Conservation (phyloP, 75 land plant genomes). For the Picea glauca region DNA sequence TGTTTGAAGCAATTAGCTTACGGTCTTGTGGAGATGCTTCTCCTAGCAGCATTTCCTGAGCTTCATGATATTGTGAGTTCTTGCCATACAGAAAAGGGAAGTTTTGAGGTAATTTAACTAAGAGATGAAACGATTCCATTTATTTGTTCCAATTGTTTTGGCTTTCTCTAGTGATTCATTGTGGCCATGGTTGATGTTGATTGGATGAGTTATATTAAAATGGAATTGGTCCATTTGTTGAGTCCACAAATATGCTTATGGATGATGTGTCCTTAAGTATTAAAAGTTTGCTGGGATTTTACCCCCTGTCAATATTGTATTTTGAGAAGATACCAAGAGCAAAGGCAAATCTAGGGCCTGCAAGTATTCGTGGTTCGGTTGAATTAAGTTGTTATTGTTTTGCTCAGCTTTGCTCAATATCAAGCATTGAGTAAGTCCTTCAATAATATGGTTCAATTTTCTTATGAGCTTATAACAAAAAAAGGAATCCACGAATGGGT, state of each 20-base stretch:
- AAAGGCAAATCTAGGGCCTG: background rate
- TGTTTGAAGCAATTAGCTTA: conserved; percentile 80
- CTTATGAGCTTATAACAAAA: too few relatives aligned
- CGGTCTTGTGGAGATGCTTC: conserved; percentile 76
- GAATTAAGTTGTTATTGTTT: background rate
- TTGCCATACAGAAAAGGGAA: conserved; percentile 32
- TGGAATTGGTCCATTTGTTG: conserved; percentile 7
- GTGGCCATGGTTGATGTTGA: background rate
- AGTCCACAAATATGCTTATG: conserved; percentile 3
- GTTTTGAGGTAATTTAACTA: conserved; percentile 23
- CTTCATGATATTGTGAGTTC: conserved; percentile 47
- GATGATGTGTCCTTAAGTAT: background rate
- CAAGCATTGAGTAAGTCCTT: too few relatives aligned
- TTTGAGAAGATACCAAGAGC: background rate
- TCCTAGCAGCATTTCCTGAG: conserved; percentile 82
- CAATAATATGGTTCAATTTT: too few relatives aligned
- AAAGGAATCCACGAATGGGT: background rate
- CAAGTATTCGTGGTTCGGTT: background rate
- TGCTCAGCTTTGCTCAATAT: too few relatives aligned
- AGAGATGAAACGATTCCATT: background rate
- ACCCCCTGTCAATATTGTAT: conserved; percentile 5
- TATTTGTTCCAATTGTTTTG: background rate
- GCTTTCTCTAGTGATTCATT: background rate
- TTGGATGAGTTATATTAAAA: background rate
- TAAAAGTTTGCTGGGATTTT: conserved; percentile 5